Evolutionary conservation across 2,329 filamentous ascomycete species (phyloP).

Genomic region (Phialophora expanda): DNA sequence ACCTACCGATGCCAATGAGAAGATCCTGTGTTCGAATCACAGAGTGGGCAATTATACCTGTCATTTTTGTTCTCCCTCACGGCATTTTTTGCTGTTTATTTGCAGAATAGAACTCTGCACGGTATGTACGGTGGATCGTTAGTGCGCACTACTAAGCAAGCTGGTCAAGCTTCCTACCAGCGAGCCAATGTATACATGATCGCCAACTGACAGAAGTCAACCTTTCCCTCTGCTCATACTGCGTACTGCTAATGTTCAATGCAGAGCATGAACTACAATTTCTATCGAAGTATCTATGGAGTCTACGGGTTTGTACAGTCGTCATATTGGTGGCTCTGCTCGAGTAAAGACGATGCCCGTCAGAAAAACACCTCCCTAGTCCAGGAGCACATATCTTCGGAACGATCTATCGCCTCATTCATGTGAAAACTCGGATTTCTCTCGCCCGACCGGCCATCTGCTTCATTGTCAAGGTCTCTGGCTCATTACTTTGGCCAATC

Average conservation of each 20-base stretch:
- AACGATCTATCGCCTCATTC: neutral
- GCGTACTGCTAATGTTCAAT: neutral
- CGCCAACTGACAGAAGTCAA: no score
- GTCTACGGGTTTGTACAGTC: neutral
- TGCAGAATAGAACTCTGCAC: neutral
- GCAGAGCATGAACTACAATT: neutral
- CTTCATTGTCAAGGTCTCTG: neutral
- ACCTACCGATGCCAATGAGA: neutral
- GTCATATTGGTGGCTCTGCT: neutral
- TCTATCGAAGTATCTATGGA: neutral
- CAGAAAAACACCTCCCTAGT: neutral
- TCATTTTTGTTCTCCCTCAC: neutral
- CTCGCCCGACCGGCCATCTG: no score
- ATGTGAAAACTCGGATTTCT: neutral
- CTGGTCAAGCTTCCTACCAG: neutral
- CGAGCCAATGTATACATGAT: no score
- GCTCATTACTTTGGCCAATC: neutral
- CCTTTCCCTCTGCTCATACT: no score
- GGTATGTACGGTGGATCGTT: no score
- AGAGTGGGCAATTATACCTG: neutral
- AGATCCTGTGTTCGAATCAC: constrained; percentile 4
- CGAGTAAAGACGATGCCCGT: neutral
- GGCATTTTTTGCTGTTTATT: neutral
- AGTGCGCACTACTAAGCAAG: neutral
- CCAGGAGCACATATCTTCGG: neutral